Evolutionary conservation across 2,329 filamentous ascomycete genomes (phyloP).

Genomic region (Sclerotinia borealis): DNA sequence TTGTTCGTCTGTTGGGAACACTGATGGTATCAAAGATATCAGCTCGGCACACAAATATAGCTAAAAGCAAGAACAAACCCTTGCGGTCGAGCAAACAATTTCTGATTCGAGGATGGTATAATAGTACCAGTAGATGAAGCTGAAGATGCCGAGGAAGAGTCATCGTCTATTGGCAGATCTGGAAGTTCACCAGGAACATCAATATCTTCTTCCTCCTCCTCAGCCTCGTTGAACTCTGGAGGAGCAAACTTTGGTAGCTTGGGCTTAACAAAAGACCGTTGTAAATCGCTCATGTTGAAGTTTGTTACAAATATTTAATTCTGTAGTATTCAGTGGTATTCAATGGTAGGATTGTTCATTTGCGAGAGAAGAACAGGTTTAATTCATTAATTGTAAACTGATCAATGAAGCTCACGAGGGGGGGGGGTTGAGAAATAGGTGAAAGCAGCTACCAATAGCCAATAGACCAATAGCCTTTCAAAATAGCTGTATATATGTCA

Average conservation of each 20-base stretch:
- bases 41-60: conserved; percentile 9
- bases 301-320: neutral
- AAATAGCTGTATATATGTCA: too few relatives aligned
- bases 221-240: conserved; percentile 46
- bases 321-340: neutral
- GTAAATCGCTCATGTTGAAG: conserved; percentile 67
- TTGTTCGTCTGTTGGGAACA: conserved; percentile 29
- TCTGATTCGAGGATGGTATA: conserved; percentile 67
- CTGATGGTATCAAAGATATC: conserved; percentile 19
- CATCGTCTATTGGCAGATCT: conserved; percentile 45
- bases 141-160: conserved; percentile 66
- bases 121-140: conserved; percentile 89
- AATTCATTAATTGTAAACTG: neutral
- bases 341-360: neutral
- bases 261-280: conserved; percentile 71
- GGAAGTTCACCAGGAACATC: conserved; percentile 35
- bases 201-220: conserved; percentile 39
- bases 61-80: conserved; percentile 44
- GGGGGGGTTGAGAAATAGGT: neutral
- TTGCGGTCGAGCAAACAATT: conserved; percentile 65
- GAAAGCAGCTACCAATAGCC: too few relatives aligned
- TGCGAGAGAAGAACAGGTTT: too few relatives aligned
- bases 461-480: too few relatives aligned
- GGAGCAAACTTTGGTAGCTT: conserved; percentile 60
- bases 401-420: neutral